These are phyloP conservation scores for Biancaea sappan DNA, from an alignment of 306 rosid species.

Conservation along the genomic window DNA sequence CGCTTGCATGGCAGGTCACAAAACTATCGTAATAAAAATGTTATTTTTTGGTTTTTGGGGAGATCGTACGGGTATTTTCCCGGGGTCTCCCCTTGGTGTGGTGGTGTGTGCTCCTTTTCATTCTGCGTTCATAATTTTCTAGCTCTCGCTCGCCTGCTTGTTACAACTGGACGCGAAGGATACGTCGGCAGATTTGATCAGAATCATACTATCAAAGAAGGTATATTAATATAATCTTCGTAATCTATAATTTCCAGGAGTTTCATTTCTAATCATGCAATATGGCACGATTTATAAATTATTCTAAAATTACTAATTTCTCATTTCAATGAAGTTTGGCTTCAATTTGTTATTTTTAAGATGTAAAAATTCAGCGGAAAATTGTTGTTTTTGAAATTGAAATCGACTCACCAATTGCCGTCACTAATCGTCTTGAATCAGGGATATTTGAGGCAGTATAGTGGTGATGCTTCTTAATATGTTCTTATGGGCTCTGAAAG, in stretches of 20 bases:
- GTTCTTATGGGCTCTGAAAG: too few species aligned
- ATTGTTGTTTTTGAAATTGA: too few species aligned
- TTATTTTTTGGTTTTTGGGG: slow-evolving; percentile 51
- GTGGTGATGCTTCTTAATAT: too few species aligned
- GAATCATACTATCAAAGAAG: neutral
- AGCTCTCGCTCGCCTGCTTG: neutral
- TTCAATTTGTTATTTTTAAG: too few species aligned
- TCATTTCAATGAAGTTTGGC: too few species aligned
- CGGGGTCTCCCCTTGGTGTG: slow-evolving; percentile 70
- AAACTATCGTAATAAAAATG: slow-evolving; percentile 51
- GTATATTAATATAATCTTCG: slow-evolving; percentile 18
- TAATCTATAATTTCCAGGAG: neutral
- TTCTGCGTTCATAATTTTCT: slow-evolving; percentile 24
- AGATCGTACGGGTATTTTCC: slow-evolving; percentile 83
- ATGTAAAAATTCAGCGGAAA: too few species aligned
- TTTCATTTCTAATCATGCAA: too few species aligned
- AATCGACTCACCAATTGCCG: too few species aligned
- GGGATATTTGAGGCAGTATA: too few species aligned
- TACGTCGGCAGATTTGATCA: slow-evolving; percentile 6
- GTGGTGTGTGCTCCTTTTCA: slow-evolving; percentile 53
- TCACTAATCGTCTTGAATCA: too few species aligned
- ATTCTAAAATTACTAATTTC: neutral
- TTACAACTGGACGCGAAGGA: slow-evolving; percentile 3
- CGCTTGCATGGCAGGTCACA: slow-evolving; percentile 99
- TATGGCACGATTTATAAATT: too few species aligned